Percentiles rank a stretch among this genome's conserved stretches.
phyloP scores from a whole-genome alignment of 805 yeast genomes.

The Yamadazyma olivae region DNA sequence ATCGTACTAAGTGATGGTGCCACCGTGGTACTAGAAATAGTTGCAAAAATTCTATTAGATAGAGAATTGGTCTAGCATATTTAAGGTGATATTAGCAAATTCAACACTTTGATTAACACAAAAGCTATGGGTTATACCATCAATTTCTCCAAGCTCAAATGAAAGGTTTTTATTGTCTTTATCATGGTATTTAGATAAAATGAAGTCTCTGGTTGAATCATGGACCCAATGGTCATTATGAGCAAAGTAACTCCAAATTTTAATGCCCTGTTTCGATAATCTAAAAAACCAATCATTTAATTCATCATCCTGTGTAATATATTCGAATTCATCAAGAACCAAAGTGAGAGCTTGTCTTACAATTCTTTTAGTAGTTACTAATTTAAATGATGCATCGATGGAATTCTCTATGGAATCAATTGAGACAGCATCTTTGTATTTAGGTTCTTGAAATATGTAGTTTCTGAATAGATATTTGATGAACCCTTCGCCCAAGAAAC shows the following conservation, averaged over 20 bases:
- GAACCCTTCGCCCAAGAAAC: constrained; percentile 19
- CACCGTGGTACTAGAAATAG: no score
- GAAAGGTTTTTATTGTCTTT: constrained; percentile 4
- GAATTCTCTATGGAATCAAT: constrained; percentile 24
- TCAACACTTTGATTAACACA: constrained; percentile 55
- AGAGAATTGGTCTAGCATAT: not conserved
- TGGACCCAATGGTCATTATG: constrained; percentile 66
- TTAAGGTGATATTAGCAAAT: constrained; percentile 43
- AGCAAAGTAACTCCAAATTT: constrained; percentile 58
- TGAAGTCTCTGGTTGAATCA: constrained; percentile 44
- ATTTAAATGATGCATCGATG: constrained; percentile 37
- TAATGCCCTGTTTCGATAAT: constrained; percentile 15
- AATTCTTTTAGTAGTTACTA: constrained; percentile 41
- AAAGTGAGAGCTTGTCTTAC: constrained; percentile 54
- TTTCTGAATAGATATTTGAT: constrained; percentile 20
- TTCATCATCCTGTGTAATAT: constrained; percentile 46
- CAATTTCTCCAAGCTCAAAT: constrained; percentile 12
- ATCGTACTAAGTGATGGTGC: no score
- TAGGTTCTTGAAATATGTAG: constrained; percentile 15
- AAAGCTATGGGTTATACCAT: constrained; percentile 54
- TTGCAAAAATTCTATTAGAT: no score
- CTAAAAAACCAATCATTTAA: constrained; percentile 49
- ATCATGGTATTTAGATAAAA: constrained; percentile 32
- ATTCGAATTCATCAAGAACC: constrained; percentile 58
- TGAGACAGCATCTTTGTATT: constrained; percentile 15